A percentile compares a stretch with the other conserved stretches of the same genome.
phyloP scores from a whole-genome alignment of 2,329 filamentous ascomycete species.

The Purpureocillium takamizusanense region DNA sequence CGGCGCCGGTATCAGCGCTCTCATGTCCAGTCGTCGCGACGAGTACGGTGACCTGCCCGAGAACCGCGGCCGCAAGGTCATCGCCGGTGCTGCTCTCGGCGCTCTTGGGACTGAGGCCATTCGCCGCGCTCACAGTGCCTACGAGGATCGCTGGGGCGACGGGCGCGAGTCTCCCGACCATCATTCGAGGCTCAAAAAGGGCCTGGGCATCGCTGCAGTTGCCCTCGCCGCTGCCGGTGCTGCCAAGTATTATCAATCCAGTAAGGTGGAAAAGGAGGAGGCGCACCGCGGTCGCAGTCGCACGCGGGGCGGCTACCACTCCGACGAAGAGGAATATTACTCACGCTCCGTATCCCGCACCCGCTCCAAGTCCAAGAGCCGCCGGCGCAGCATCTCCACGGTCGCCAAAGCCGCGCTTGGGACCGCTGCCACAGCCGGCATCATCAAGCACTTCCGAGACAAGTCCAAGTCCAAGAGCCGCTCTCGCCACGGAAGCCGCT shows the following conservation, averaged over 20 bases:
- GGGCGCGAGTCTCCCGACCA: conserved; percentile 28
- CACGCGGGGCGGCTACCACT: conserved; percentile 31
- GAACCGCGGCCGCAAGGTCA: conserved; percentile 47
- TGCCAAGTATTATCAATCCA: conserved; percentile 53
- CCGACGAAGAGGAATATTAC: conserved; percentile 30
- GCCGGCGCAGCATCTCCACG: conserved; percentile 36
- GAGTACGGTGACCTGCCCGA: conserved; percentile 39
- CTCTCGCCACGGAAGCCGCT: conserved; percentile 18
- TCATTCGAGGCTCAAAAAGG: conserved; percentile 47
- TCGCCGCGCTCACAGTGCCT: conserved; percentile 51
- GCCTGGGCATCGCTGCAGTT: conserved; percentile 53
- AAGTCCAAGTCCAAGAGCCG: conserved; percentile 34
- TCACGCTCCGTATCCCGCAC: conserved; percentile 26
- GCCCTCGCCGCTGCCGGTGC: conserved; percentile 57
- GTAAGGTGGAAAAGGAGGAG: conserved; percentile 52
- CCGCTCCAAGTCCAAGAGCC: conserved; percentile 30
- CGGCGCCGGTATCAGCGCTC: conserved; percentile 52
- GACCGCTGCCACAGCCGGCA: conserved; percentile 46
- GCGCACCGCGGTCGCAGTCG: conserved; percentile 45
- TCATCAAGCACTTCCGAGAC: conserved; percentile 48
- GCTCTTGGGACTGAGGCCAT: conserved; percentile 53
- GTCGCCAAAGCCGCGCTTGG: conserved; percentile 49
- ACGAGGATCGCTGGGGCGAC: conserved; percentile 42
- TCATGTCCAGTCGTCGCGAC: conserved; percentile 45
- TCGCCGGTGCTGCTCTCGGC: conserved; percentile 53